Evolutionary conservation across 148 eudicot genomes (phyloP).

Genomic region (Mesembryanthemum crystallinum): DNA sequence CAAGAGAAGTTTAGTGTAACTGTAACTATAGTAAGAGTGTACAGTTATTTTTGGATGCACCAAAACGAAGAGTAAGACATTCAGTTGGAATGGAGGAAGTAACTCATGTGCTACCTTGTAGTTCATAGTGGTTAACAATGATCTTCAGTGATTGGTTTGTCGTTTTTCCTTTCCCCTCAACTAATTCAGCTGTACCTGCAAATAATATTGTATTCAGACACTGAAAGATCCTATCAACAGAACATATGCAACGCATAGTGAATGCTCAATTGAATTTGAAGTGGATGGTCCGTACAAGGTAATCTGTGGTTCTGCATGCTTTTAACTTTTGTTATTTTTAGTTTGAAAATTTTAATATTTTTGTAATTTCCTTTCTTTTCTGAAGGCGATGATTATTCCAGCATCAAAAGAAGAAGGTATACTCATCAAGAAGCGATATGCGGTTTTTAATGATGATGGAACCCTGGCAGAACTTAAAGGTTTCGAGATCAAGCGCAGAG

Average conservation of each 20-base stretch:
- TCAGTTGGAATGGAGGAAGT: constrained; percentile 4
- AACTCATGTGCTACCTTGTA: not conserved
- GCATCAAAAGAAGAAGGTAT: constrained; percentile 99
- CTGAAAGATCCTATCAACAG: constrained; percentile 77
- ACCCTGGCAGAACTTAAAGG: constrained; percentile 99
- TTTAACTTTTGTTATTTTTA: constrained; percentile 9
- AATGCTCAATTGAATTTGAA: constrained; percentile 99
- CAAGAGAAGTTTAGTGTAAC: not conserved
- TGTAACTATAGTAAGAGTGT: not conserved
- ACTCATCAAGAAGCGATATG: constrained; percentile 94
- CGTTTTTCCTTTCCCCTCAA: not conserved
- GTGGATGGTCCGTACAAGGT: constrained; percentile 99
- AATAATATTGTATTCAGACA: constrained; percentile 49
- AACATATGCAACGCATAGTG: constrained; percentile 83
- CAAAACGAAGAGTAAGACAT: not conserved
- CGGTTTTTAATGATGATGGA: constrained; percentile 97
- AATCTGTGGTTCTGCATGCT: constrained; percentile 20
- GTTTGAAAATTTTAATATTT: not conserved
- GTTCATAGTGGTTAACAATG: not conserved
- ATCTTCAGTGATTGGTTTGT: not conserved
- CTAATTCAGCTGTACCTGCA: constrained; percentile 11
- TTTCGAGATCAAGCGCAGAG: constrained; percentile 98
- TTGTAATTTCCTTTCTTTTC: constrained; percentile 13
- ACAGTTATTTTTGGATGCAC: not conserved
- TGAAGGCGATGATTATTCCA: constrained; percentile 96